Evolutionary conservation across 2,329 filamentous ascomycete genomes (phyloP).

Genomic region (Ophiostoma quercus): DNA sequence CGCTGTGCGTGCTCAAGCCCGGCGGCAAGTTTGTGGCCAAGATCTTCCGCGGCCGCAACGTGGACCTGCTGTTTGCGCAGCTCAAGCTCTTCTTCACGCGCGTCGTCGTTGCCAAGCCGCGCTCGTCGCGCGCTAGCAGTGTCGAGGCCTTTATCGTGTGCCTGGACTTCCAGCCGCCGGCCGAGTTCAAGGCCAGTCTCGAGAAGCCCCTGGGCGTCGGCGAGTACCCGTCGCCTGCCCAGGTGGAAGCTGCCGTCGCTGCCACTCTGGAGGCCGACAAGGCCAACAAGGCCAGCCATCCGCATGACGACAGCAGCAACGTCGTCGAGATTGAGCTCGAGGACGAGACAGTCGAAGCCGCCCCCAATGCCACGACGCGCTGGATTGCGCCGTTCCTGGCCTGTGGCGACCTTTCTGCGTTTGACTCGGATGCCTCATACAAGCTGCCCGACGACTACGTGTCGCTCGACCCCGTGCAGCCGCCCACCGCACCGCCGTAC

Average conservation of each 20-base stretch:
- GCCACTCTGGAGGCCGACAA: background rate
- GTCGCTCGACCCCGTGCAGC: slow-evolving; percentile 86
- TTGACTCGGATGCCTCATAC: slow-evolving; percentile 94
- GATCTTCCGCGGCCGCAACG: slow-evolving; percentile 90
- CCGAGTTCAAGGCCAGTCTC: slow-evolving; percentile 68
- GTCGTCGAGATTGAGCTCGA: slow-evolving; percentile 49
- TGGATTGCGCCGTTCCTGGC: slow-evolving; percentile 97
- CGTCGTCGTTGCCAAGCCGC: slow-evolving; percentile 87
- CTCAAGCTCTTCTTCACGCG: slow-evolving; percentile 83
- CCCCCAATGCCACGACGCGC: slow-evolving; percentile 34
- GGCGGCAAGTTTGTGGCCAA: slow-evolving; percentile 97
- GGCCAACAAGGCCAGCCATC: background rate
- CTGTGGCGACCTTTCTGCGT: slow-evolving; percentile 92
- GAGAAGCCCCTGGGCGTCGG: slow-evolving; percentile 62
- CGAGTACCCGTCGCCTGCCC: slow-evolving; percentile 28
- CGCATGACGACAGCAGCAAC: slow-evolving; percentile 32
- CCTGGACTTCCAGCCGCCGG: slow-evolving; percentile 76
- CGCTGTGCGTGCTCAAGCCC: slow-evolving; percentile 77
- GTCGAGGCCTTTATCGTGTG: slow-evolving; percentile 97
- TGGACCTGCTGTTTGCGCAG: slow-evolving; percentile 93
- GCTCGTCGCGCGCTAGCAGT: slow-evolving; percentile 91
- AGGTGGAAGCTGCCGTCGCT: background rate
- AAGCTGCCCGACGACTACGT: slow-evolving; percentile 79
- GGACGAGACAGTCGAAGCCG: slow-evolving; percentile 32
- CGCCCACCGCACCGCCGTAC: slow-evolving; percentile 92